Evolutionary conservation across 768 basidiomycete species (phyloP).

Genomic region (Leccinum truebloodii): DNA sequence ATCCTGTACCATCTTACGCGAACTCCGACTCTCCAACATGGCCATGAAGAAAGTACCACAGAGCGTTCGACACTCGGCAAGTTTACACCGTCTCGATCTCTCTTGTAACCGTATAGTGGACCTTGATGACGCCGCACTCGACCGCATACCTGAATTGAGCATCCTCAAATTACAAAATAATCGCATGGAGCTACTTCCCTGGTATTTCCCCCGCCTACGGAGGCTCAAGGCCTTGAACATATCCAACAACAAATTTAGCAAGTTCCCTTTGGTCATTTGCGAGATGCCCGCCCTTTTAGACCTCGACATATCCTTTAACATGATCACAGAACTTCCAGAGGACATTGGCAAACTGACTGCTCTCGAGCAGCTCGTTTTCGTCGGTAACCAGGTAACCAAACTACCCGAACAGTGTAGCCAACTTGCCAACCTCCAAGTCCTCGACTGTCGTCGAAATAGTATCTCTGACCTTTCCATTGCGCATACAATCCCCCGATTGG

Average conservation of each 20-base stretch:
- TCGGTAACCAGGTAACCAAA: slow-evolving; percentile 79
- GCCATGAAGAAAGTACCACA: slow-evolving; percentile 92
- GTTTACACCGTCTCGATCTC: slow-evolving; percentile 80
- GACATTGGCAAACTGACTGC: slow-evolving; percentile 68
- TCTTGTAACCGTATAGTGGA: slow-evolving; percentile 91
- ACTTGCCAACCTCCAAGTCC: slow-evolving; percentile 59
- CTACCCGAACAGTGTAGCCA: slow-evolving; percentile 64
- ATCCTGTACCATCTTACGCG: slow-evolving; percentile 77
- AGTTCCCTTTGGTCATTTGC: slow-evolving; percentile 73
- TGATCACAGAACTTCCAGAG: slow-evolving; percentile 76
- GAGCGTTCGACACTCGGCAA: slow-evolving; percentile 71
- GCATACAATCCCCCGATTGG: slow-evolving; percentile 67
- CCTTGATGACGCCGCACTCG: slow-evolving; percentile 82
- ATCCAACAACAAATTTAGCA: slow-evolving; percentile 91
- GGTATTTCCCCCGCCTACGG: slow-evolving; percentile 77
- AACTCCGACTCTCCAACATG: slow-evolving; percentile 87
- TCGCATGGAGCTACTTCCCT: slow-evolving; percentile 82
- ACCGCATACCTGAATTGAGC: slow-evolving; percentile 69
- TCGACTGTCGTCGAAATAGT: slow-evolving; percentile 87
- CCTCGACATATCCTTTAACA: slow-evolving; percentile 95
- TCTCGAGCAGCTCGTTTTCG: slow-evolving; percentile 73
- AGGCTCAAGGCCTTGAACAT: slow-evolving; percentile 81
- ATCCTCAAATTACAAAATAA: slow-evolving; percentile 87
- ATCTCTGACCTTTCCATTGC: slow-evolving; percentile 75
- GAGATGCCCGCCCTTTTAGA: slow-evolving; percentile 73